Percentiles rank a stretch among this genome's conserved stretches.
Evolutionary conservation across 306 rosid genomes (phyloP).

Genomic region (Vicia faba): DNA sequence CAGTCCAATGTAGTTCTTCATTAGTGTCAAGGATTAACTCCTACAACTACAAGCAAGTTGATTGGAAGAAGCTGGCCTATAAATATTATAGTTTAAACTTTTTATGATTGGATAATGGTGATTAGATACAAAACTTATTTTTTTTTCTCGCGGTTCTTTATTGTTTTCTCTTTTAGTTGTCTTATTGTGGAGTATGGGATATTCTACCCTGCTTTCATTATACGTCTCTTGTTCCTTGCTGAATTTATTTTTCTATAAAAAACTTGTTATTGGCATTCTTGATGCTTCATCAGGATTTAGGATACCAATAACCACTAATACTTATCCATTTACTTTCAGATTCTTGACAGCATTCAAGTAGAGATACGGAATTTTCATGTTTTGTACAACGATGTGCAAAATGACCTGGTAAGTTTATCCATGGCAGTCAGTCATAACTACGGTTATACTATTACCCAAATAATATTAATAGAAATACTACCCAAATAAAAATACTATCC

Average conservation of each 20-base stretch:
- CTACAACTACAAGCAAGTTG: slow-evolving; percentile 19
- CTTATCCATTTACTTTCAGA: slow-evolving; percentile 44
- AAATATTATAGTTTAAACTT: slow-evolving; percentile 1
- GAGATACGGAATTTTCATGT: slow-evolving; percentile 77
- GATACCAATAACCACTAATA: slow-evolving; percentile 25
- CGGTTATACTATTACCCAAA: not conserved
- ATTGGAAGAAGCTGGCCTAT: slow-evolving; percentile 3
- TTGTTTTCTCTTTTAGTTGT: slow-evolving; percentile 4
- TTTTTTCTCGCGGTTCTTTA: slow-evolving; percentile 16
- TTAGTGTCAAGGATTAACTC: slow-evolving; percentile 20
- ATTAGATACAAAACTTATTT: slow-evolving; percentile 21
- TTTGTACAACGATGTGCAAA: slow-evolving; percentile 56
- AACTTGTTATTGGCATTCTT: slow-evolving; percentile 1
- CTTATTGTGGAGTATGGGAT: slow-evolving; percentile 4
- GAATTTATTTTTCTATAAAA: slow-evolving; percentile 1
- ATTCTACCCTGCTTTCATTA: not conserved
- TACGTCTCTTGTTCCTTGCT: slow-evolving; percentile 1
- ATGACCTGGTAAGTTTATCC: slow-evolving; percentile 54
- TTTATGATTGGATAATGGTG: slow-evolving; percentile 11
- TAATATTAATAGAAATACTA: no score
- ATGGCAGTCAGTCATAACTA: not conserved
- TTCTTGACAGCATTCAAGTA: slow-evolving; percentile 93
- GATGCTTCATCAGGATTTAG: slow-evolving; percentile 18
- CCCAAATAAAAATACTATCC: not conserved
- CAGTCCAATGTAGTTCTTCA: slow-evolving; percentile 6